phyloP scores from a whole-genome alignment of 2,329 filamentous ascomycete genomes.

The Herpotrichia juniperi region DNA sequence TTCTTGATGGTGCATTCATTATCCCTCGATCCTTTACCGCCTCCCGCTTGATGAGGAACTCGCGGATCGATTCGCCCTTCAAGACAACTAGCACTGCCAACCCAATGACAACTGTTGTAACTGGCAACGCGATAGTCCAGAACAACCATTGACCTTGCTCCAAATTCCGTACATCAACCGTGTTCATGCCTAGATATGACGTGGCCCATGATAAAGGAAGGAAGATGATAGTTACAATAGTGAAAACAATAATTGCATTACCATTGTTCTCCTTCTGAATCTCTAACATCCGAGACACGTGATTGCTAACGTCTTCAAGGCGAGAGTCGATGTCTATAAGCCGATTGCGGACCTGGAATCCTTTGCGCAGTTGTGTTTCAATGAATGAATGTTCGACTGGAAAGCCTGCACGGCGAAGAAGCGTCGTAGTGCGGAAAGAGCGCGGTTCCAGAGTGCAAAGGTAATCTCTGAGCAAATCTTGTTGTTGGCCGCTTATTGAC shows the following conservation, averaged over 20 bases:
- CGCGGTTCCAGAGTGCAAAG: constrained; percentile 2
- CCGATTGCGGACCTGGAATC: neutral
- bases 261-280: constrained; percentile 47
- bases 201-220: constrained; percentile 53
- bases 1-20: too few relatives aligned
- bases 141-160: constrained; percentile 9
- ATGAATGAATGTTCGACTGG: neutral
- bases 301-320: constrained; percentile 4
- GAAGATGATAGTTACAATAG: constrained; percentile 52
- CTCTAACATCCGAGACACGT: constrained; percentile 19
- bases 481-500: neutral
- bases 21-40: too few relatives aligned
- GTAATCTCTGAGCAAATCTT: neutral
- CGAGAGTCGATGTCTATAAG: neutral
- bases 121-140: constrained; percentile 12
- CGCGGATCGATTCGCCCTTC: constrained; percentile 8
- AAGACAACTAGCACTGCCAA: constrained; percentile 6
- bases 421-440: constrained; percentile 4
- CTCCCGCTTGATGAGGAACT: constrained; percentile 6
- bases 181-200: constrained; percentile 51
- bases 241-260: constrained; percentile 53
- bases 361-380: neutral
- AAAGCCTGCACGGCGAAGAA: neutral
- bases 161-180: constrained; percentile 16
- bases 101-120: constrained; percentile 9